A percentile compares a stretch with the other conserved stretches of the same genome.
Evolutionary conservation across 352 stramenopile species (phyloP).

Genomic region (Phytophthora ramorum): DNA sequence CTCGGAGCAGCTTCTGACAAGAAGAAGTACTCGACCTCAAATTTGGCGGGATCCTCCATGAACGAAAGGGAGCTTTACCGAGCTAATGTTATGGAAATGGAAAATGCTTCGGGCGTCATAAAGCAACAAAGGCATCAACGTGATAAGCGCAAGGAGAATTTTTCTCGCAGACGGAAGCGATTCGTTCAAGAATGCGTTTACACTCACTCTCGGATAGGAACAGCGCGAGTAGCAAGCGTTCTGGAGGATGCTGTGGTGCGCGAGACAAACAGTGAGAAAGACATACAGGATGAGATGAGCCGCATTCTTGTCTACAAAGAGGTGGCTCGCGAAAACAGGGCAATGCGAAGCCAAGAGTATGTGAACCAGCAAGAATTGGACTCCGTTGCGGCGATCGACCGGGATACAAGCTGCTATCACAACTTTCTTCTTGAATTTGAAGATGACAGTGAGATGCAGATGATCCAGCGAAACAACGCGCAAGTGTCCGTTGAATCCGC

Average conservation of each 20-base stretch:
- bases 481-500: conserved; percentile 42
- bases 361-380: conserved; percentile 57
- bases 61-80: conserved; percentile 38
- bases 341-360: conserved; percentile 57
- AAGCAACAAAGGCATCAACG: conserved; percentile 59
- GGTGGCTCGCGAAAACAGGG: conserved; percentile 67
- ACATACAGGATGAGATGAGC: conserved; percentile 43
- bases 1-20: conserved; percentile 40
- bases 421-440: conserved; percentile 68
- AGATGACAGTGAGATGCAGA: conserved; percentile 62
- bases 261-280: conserved; percentile 55
- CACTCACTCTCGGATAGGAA: conserved; percentile 37
- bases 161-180: conserved; percentile 59
- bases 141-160: conserved; percentile 58
- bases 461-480: conserved; percentile 42
- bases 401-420: conserved; percentile 61
- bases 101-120: conserved; percentile 38
- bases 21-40: conserved; percentile 34
- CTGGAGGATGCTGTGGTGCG: conserved; percentile 58
- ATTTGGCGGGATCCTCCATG: conserved; percentile 26
- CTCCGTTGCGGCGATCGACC: conserved; percentile 47
- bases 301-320: conserved; percentile 75
- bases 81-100: conserved; percentile 34
- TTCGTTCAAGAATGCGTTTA: conserved; percentile 67
- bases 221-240: conserved; percentile 33